Evolutionary conservation across 225 moss, liverwort and hornwort genomes (phyloP).

Genomic region (Sphagnum contortum): DNA sequence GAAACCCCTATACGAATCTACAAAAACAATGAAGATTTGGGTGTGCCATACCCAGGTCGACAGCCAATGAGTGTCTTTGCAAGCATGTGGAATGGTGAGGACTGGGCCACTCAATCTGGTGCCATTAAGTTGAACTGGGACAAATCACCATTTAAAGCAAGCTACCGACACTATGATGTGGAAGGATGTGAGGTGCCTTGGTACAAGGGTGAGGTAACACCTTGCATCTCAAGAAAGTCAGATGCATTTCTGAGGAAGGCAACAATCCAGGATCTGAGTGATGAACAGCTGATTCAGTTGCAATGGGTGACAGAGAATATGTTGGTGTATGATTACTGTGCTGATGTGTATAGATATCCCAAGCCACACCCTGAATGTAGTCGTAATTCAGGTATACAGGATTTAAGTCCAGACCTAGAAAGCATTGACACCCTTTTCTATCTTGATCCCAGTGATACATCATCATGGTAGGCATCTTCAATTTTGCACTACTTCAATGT

Average conservation of each 20-base stretch:
- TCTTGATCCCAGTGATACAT: no score
- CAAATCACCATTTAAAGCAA: slow-evolving; percentile 27
- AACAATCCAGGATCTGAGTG: slow-evolving; percentile 13
- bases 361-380: no score
- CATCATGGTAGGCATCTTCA: no score
- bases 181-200: slow-evolving; percentile 33
- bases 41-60: slow-evolving; percentile 22
- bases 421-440: no score
- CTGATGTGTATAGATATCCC: no score
- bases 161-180: slow-evolving; percentile 27
- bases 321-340: slow-evolving; percentile 16
- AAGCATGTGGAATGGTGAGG: slow-evolving; percentile 38
- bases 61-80: slow-evolving; percentile 38
- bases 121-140: slow-evolving; percentile 26
- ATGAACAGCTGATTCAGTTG: slow-evolving; percentile 8
- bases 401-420: no score
- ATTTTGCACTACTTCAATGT: no score
- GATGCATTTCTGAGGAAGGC: neutral
- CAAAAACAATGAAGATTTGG: slow-evolving; percentile 27
- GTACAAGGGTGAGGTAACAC: no score
- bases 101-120: slow-evolving; percentile 36
- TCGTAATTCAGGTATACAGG: no score
- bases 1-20: slow-evolving; percentile 30
- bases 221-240: slow-evolving; percentile 1
- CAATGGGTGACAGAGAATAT: slow-evolving; percentile 14